Evolutionary conservation across 495 filamentous ascomycete genomes (phyloP).

Genomic region (Aspergillus incahuasiensis): DNA sequence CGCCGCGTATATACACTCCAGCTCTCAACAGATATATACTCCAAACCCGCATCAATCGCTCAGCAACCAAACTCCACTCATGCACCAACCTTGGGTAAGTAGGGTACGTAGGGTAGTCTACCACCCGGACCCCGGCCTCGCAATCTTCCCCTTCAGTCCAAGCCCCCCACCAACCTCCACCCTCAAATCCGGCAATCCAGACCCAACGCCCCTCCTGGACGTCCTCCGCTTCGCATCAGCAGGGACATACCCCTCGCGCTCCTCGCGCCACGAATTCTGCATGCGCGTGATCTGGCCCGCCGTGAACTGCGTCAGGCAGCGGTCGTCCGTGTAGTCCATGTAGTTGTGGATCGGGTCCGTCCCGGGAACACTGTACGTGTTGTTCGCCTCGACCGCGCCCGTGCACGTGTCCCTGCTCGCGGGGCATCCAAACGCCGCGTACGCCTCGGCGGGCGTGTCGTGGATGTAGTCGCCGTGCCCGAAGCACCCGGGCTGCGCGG

Average conservation of each 20-base stretch:
- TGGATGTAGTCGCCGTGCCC: conserved; percentile 10
- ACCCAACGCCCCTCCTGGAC: no score
- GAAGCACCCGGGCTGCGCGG: conserved; percentile 1
- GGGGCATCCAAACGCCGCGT: conserved; percentile 1
- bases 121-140: not conserved
- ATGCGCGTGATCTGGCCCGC: conserved; percentile 7
- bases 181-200: not conserved
- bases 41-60: not conserved
- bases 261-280: conserved; percentile 4
- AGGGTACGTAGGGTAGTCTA: not conserved
- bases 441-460: conserved; percentile 10
- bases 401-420: conserved; percentile 3
- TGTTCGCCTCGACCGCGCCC: not conserved
- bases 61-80: not conserved
- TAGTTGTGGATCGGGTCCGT: conserved; percentile 12
- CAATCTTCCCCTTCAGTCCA: not conserved
- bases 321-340: conserved; percentile 13
- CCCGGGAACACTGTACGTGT: not conserved
- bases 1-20: not conserved
- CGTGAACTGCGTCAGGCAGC: conserved; percentile 4
- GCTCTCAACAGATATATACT: not conserved
- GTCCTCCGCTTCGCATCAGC: not conserved
- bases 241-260: not conserved
- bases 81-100: not conserved
- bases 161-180: not conserved